Base-by-base conservation (phyloP, 1,284 basidiomycete species). In the Ganoderma sp. region DNA sequence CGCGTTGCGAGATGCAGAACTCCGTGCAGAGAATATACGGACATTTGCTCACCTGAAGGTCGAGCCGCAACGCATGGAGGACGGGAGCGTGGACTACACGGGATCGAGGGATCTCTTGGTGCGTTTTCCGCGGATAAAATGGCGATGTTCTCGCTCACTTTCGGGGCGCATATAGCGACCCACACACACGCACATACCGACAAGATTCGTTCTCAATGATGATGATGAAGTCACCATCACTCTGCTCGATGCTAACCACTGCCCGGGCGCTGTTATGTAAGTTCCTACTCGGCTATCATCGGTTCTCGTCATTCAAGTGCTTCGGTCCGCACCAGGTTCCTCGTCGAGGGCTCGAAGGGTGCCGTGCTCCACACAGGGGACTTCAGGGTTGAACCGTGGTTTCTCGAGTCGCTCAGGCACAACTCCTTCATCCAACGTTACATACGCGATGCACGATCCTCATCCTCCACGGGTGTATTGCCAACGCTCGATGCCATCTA, bases 341-440 rank as follows among this genome's bases (percentile, higher is more conserved):
- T 98, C 19, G 88, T 98, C 65, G 92, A 95, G 76, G 94, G 95
- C 7, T 61, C 80, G 1, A 78, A 85, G 59, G 89, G 90, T 7
- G 85, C 93, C 0, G 83, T 98, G 22, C 86, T 99, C 4, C 95
- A 98, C 76, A 98, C 96, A 0, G 97, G 97, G 22, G 97, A 99
- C 79, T 85, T 98, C 64, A 88, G 97, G 54, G 94, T 94, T 0
- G 97, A 98, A 76, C 84, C 87, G 0, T 89, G 88, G 83, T 93
- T 94, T 75, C 78, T 97, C 42, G 84, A 92, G 4, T 84, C 84
- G 2, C 78, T 98, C 1, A 81, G 79, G 19, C 84, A 87, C 9
- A 91, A 93, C 73, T 90, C 92, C 0, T 85, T 85, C 67, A 80
- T 98, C 12, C 87, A 90, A 70, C 85, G 87, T 12, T 98, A 93